Conservation (phyloP, 345 rosid species). For the Cardiospermum halicacabum region DNA sequence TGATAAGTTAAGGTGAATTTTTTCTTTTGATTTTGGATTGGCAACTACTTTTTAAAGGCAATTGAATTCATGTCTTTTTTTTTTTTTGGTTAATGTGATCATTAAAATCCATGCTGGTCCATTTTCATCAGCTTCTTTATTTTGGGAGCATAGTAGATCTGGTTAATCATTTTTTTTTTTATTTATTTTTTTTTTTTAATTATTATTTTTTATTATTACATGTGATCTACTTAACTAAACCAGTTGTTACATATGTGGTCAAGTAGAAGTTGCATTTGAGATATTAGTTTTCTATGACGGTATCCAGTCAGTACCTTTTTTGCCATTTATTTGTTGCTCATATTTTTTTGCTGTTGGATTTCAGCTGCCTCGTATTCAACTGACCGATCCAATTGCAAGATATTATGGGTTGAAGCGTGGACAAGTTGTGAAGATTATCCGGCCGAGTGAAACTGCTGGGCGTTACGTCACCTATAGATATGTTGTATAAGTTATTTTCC, state of each 20-base stretch:
- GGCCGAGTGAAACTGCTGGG: constrained; percentile 73
- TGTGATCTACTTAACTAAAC: too few relatives aligned
- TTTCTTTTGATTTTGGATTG: too few relatives aligned
- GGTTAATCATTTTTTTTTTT: neutral
- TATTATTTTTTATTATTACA: neutral
- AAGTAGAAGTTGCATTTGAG: neutral
- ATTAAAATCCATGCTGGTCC: too few relatives aligned
- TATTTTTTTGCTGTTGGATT: constrained; percentile 6
- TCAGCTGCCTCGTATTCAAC: constrained; percentile 64
- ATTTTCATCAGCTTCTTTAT: neutral
- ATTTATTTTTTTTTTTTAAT: neutral
- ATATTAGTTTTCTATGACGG: neutral
- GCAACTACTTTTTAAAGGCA: too few relatives aligned
- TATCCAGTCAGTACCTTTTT: neutral
- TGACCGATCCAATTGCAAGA: constrained; percentile 60
- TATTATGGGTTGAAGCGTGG: constrained; percentile 68
- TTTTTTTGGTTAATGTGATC: too few relatives aligned
- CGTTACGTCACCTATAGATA: constrained; percentile 63
- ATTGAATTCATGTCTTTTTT: too few relatives aligned
- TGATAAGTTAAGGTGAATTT: too few relatives aligned
- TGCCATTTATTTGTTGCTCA: neutral
- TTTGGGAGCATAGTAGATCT: neutral
- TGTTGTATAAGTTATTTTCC: constrained; percentile 40
- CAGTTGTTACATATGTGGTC: too few relatives aligned
- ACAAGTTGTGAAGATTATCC: constrained; percentile 66